A percentile compares a stretch with the other conserved stretches of the same genome.
Conservation (phyloP, 106 monocot species). For the Agapanthus africanus region DNA sequence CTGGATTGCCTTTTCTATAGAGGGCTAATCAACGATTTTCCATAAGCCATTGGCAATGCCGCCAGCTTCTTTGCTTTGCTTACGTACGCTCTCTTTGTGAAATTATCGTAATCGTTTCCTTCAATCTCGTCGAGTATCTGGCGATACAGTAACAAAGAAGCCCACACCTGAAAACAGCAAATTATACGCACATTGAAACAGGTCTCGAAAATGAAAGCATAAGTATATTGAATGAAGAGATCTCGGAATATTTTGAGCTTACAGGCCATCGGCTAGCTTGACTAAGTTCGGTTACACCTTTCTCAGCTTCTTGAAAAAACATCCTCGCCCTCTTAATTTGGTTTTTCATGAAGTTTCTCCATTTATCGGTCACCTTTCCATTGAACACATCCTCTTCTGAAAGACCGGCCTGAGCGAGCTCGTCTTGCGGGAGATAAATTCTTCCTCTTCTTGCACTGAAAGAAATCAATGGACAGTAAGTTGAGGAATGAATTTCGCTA, state of each 20-base stretch:
- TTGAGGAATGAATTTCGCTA: no score
- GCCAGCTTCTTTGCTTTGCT: slow-evolving; percentile 86
- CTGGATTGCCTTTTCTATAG: slow-evolving; percentile 22
- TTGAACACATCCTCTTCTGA: slow-evolving; percentile 83
- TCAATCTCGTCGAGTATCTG: slow-evolving; percentile 96
- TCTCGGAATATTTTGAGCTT: neutral
- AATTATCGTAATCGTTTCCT: slow-evolving; percentile 90
- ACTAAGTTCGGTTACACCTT: slow-evolving; percentile 75
- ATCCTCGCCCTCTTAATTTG: slow-evolving; percentile 83
- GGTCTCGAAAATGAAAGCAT: no score
- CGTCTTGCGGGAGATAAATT: slow-evolving; percentile 88
- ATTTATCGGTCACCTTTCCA: slow-evolving; percentile 79
- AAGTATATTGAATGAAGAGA: no score
- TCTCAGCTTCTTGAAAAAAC: slow-evolving; percentile 87
- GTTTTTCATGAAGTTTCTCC: slow-evolving; percentile 89
- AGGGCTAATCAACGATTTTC: slow-evolving; percentile 47
- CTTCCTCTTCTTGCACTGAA: slow-evolving; percentile 88
- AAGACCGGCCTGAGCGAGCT: slow-evolving; percentile 71
- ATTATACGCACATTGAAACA: neutral
- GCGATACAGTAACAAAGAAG: slow-evolving; percentile 67
- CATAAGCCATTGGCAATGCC: slow-evolving; percentile 70
- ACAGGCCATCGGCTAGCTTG: slow-evolving; percentile 96
- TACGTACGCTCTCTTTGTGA: slow-evolving; percentile 97
- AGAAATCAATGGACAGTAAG: no score
- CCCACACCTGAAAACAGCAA: slow-evolving; percentile 66